phyloP scores from a whole-genome alignment of 495 filamentous ascomycete species.

The Jackrogersella multiformis region DNA sequence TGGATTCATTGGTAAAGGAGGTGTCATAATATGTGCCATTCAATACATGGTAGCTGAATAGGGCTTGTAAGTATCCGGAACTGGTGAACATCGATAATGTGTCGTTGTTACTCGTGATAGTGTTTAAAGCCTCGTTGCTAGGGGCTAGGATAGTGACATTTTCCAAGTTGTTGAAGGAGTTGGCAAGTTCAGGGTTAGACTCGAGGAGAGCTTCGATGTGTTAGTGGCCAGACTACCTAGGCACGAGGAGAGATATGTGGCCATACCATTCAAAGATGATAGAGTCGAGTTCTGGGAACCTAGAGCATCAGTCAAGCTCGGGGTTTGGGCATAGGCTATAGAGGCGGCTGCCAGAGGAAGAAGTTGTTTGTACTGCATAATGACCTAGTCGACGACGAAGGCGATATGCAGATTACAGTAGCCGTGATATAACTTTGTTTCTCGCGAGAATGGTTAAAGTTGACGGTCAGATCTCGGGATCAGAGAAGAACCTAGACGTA shows the following conservation, averaged over 20 bases:
- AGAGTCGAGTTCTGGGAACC: slow-evolving; percentile 51
- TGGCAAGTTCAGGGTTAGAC: slow-evolving; percentile 51
- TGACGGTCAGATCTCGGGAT: background rate
- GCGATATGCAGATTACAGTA: background rate
- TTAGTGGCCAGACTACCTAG: background rate
- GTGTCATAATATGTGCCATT: slow-evolving; percentile 60
- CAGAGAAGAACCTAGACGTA: background rate
- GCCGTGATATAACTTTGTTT: background rate
- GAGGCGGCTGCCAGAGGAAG: slow-evolving; percentile 39
- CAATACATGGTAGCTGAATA: slow-evolving; percentile 73
- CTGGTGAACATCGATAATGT: slow-evolving; percentile 45
- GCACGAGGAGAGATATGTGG: background rate
- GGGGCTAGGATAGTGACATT: slow-evolving; percentile 75
- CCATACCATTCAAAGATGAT: slow-evolving; percentile 52
- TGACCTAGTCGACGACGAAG: slow-evolving; percentile 2
- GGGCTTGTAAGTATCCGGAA: slow-evolving; percentile 52
- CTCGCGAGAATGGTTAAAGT: background rate
- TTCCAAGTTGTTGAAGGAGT: slow-evolving; percentile 50
- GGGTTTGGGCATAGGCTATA: slow-evolving; percentile 40
- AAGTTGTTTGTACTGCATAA: slow-evolving; percentile 52
- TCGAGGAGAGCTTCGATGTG: slow-evolving; percentile 48
- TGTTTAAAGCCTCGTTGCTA: slow-evolving; percentile 64
- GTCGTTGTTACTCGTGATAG: slow-evolving; percentile 49
- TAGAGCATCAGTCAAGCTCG: slow-evolving; percentile 50
- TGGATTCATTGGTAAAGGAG: slow-evolving; percentile 54